phyloP scores from a whole-genome alignment of 2,329 filamentous ascomycete genomes.

The Thyridium curvatum region DNA sequence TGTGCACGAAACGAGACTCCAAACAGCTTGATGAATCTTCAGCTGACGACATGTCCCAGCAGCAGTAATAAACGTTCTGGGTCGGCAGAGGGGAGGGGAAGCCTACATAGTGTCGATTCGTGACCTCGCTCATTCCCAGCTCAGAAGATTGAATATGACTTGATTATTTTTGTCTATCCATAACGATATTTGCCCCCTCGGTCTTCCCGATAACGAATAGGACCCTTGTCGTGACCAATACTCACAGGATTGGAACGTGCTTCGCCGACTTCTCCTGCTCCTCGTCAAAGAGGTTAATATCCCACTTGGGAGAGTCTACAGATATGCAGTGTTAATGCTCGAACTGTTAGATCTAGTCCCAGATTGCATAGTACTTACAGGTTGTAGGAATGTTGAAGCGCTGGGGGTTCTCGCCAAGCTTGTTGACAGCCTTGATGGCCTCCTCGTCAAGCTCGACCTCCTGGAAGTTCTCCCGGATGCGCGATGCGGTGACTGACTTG shows the following conservation, averaged over 20 bases:
- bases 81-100: too few relatives aligned
- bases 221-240: too few relatives aligned
- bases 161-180: too few relatives aligned
- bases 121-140: too few relatives aligned
- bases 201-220: too few relatives aligned
- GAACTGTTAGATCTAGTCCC: neutral
- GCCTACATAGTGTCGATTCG: too few relatives aligned
- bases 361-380: conserved; percentile 23
- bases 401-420: conserved; percentile 47
- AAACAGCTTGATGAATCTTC: too few relatives aligned
- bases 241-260: conserved; percentile 35
- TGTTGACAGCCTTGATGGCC: conserved; percentile 54
- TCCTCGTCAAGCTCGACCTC: conserved; percentile 54
- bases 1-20: too few relatives aligned
- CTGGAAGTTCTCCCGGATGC: conserved; percentile 66
- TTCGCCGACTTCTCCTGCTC: conserved; percentile 42
- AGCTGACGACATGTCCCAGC: too few relatives aligned
- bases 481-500: conserved; percentile 62
- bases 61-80: too few relatives aligned
- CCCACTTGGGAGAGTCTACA: conserved; percentile 47
- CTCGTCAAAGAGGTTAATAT: conserved; percentile 50
- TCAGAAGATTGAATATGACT: too few relatives aligned
- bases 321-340: neutral
- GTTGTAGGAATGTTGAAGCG: conserved; percentile 39
- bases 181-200: too few relatives aligned